Base-by-base conservation (phyloP, 306 rosid species). In the Elaeagnus macrophylla region DNA sequence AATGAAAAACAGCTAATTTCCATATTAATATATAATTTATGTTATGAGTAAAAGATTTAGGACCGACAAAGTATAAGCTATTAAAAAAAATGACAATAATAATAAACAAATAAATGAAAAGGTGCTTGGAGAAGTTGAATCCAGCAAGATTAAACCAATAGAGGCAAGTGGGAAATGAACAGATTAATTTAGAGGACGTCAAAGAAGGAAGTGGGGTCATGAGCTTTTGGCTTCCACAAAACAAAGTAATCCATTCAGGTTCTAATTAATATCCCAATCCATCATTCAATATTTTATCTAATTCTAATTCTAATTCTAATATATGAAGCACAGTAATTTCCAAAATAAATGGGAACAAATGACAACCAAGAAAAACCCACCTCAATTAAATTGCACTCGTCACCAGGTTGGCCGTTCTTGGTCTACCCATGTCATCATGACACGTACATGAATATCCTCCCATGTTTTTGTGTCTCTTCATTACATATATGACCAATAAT, bases 341-440 rank as follows among this genome's bases (percentile, higher is more conserved):
- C 46, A 39, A 42, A 25, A 48, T 38, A 50, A 55, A 58, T 41
- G 10, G 57, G 59, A 69, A 49, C 15, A 51, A 39, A 6, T 17
- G 63, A 38, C 32, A 46, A 40, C 46, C 53, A 20, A 18, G n/a
- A 18, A 64, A 60, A 56, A 53, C 10, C 36, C 45, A 19, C 45
- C 37, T 13, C 46, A 40, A 37, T 61, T 35, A 43, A 68, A 53
- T 25, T 50, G 48, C 52, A 53, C 75, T 67, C 64, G 60, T 74
- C 62, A 60, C 50, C 73, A 58, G 63, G 62, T 56, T 77, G 82
- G 74, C 74, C 56, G 56, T 19, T 48, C 65, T 60, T 54, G 63
- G 73, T 63, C 60, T 71, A 77, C 53, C 71, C 80, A 72, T 61
- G 63, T 81, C 83, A 76, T 18, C 66, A 25, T 40, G 18, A 59